Percentiles rank a stretch among this genome's conserved stretches.
phyloP scores from a whole-genome alignment of 139 green algal species.

The Parachlorella kessleri region DNA sequence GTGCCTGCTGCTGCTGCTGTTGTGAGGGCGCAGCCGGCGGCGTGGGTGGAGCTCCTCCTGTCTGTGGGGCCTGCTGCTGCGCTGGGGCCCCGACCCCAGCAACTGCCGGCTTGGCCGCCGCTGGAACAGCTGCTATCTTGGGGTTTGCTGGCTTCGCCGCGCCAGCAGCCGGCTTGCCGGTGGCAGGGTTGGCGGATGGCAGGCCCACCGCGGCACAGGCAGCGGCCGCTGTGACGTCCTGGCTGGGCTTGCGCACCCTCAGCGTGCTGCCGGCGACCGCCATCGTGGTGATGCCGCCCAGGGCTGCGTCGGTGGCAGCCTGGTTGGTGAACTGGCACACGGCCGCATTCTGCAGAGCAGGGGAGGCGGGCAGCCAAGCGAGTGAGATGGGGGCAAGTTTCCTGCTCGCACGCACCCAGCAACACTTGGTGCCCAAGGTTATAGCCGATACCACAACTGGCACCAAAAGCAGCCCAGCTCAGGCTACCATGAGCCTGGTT shows the following conservation, averaged over 20 bases:
- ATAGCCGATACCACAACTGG: too few species aligned
- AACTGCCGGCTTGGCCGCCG: too few species aligned
- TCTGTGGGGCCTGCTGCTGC: too few species aligned
- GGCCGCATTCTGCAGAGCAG: neutral
- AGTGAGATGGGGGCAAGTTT: neutral
- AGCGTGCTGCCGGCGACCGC: neutral
- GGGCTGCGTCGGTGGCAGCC: neutral
- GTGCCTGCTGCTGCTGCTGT: neutral
- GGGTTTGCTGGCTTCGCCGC: neutral
- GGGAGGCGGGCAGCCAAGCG: neutral
- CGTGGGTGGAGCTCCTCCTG: neutral
- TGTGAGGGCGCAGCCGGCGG: neutral
- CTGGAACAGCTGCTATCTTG: neutral
- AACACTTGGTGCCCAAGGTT: too few species aligned
- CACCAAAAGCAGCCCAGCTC: too few species aligned
- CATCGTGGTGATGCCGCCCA: neutral
- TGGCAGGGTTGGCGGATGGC: neutral
- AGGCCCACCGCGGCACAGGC: neutral
- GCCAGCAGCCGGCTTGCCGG: neutral
- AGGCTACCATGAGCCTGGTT: too few species aligned
- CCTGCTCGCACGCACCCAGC: too few species aligned
- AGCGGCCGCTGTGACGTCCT: neutral
- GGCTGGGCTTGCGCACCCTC: neutral
- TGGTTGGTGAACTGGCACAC: neutral
- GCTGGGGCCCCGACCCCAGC: neutral